phyloP scores from a whole-genome alignment of 2,329 filamentous ascomycete genomes.

The Aschersonia sp. region DNA sequence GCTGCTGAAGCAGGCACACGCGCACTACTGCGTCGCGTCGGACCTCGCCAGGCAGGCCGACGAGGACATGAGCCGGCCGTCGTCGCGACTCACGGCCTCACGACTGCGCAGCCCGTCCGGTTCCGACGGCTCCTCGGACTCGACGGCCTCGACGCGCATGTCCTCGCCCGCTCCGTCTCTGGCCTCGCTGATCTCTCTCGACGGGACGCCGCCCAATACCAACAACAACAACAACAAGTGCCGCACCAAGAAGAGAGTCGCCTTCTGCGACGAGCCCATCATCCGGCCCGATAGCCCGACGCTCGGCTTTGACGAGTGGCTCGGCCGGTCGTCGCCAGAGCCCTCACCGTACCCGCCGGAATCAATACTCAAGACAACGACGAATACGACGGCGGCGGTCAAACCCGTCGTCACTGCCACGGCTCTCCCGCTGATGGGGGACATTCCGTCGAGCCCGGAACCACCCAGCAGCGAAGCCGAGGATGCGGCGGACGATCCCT shows the following conservation, averaged over 20 bases:
- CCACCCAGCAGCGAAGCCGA: not conserved
- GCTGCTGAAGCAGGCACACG: slow-evolving; percentile 34
- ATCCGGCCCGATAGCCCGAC: slow-evolving; percentile 46
- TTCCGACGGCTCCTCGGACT: slow-evolving; percentile 30
- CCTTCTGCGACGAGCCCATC: slow-evolving; percentile 27
- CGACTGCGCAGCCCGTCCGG: slow-evolving; percentile 30
- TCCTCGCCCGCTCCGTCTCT: slow-evolving; percentile 32
- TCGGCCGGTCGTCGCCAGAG: slow-evolving; percentile 9
- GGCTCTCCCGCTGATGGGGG: not conserved
- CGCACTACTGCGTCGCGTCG: slow-evolving; percentile 35
- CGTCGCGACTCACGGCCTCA: slow-evolving; percentile 24
- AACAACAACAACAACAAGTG: not conserved
- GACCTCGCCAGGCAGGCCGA: slow-evolving; percentile 28
- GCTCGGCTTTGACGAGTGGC: slow-evolving; percentile 35
- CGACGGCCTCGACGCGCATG: slow-evolving; percentile 25
- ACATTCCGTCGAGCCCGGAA: slow-evolving; percentile 2
- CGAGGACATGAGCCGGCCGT: slow-evolving; percentile 25
- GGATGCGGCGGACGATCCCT: slow-evolving; percentile 13
- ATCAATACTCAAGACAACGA: slow-evolving; percentile 7
- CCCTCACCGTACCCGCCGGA: slow-evolving; percentile 6
- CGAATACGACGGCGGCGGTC: not conserved
- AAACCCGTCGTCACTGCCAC: not conserved
- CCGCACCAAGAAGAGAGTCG: slow-evolving; percentile 24
- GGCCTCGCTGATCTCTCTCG: slow-evolving; percentile 6
- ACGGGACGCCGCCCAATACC: not conserved